phyloP scores from a whole-genome alignment of 371 early-diverging fungal species.

The Mucor plumbeus region DNA sequence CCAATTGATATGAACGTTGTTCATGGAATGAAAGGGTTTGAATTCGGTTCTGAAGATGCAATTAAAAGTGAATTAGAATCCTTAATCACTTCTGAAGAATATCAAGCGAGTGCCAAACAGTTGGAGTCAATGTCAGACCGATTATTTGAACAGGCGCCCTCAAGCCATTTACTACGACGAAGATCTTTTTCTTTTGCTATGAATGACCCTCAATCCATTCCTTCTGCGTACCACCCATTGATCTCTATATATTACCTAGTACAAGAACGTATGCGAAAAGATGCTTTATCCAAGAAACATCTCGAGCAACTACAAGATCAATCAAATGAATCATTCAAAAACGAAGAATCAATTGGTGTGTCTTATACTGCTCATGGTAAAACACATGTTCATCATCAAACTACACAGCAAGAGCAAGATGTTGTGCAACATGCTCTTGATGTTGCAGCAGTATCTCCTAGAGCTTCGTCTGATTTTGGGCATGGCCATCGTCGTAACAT shows the following conservation, averaged over 20 bases:
- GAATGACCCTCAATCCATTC: conserved; percentile 40
- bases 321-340: neutral
- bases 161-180: neutral
- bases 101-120: conserved; percentile 25
- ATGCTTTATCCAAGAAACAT: conserved; percentile 18
- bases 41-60: conserved; percentile 78
- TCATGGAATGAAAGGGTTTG: conserved; percentile 82
- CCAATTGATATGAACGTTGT: conserved; percentile 77
- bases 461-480: neutral
- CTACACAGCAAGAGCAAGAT: neutral
- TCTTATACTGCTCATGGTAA: conserved; percentile 13
- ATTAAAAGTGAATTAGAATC: conserved; percentile 62
- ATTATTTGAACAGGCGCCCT: neutral
- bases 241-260: conserved; percentile 88
- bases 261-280: conserved; percentile 74
- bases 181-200: conserved; percentile 13
- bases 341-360: neutral
- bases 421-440: neutral
- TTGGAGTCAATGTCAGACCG: neutral
- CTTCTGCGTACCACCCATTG: conserved; percentile 61
- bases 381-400: neutral
- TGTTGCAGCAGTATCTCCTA: neutral
- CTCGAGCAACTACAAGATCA: neutral
- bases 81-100: conserved; percentile 44
- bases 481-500: neutral